These are phyloP conservation scores for Rostrohypoxylon terebratum DNA, from an alignment of 495 filamentous ascomycete genomes.

Conservation along the genomic window DNA sequence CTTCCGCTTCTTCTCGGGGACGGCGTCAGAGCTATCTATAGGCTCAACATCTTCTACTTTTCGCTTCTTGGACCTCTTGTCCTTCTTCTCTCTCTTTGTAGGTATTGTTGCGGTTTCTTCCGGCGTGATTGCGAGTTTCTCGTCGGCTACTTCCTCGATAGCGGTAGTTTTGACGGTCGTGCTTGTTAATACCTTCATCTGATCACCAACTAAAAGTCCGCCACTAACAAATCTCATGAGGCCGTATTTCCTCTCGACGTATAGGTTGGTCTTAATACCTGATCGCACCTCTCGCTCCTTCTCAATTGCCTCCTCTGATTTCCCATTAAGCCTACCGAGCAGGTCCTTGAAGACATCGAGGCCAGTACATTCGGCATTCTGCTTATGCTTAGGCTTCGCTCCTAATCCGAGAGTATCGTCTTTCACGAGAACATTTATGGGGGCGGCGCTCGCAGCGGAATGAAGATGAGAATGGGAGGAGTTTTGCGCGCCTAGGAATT, in stretches of 20 bases:
- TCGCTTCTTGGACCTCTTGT: constrained; percentile 58
- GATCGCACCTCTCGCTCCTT: constrained; percentile 71
- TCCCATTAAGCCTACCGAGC: constrained; percentile 90
- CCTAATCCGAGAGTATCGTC: constrained; percentile 92
- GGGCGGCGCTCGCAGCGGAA: constrained; percentile 78
- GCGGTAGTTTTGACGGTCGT: constrained; percentile 9
- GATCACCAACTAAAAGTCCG: constrained; percentile 79
- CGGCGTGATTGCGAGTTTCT: constrained; percentile 3
- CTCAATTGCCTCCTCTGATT: constrained; percentile 73
- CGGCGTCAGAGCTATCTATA: constrained; percentile 39
- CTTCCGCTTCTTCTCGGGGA: constrained; percentile 55
- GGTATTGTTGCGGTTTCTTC: constrained; percentile 15
- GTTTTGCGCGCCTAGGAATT: constrained; percentile 78
- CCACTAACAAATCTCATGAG: constrained; percentile 83
- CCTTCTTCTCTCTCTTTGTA: constrained; percentile 42
- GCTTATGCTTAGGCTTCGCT: constrained; percentile 70
- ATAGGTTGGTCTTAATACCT: constrained; percentile 72
- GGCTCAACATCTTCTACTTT: constrained; percentile 52
- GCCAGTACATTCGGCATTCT: constrained; percentile 79
- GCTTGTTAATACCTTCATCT: constrained; percentile 51
- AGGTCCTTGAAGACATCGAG: constrained; percentile 85
- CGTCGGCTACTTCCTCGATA: constrained; percentile 8
- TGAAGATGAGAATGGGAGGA: constrained; percentile 78
- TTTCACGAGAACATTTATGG: constrained; percentile 83
- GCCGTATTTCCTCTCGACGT: constrained; percentile 76